A percentile compares a stretch with the other conserved stretches of the same genome.
Evolutionary conservation across 345 rosid species (phyloP).

Genomic region (Microcos paniculata): DNA sequence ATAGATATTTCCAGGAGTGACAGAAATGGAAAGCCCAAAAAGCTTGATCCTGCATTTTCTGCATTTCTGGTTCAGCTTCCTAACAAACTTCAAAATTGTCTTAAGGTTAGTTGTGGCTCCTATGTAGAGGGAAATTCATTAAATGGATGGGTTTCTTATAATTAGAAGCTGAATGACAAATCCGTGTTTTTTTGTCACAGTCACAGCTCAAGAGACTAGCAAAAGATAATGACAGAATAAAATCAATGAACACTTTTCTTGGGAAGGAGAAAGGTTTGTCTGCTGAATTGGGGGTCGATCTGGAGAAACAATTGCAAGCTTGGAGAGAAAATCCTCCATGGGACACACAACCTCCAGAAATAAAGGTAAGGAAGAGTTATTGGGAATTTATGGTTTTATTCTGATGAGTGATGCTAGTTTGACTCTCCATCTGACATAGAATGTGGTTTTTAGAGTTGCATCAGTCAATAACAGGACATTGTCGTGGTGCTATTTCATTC

Average conservation of each 20-base stretch:
- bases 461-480: background rate
- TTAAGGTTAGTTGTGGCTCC: slow-evolving; percentile 44
- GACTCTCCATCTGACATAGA: background rate
- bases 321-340: slow-evolving; percentile 87
- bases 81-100: slow-evolving; percentile 41
- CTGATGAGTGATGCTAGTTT: background rate
- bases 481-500: background rate
- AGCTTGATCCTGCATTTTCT: slow-evolving; percentile 58
- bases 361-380: slow-evolving; percentile 47
- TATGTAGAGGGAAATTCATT: slow-evolving; percentile 8
- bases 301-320: slow-evolving; percentile 60
- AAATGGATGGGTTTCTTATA: background rate
- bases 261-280: slow-evolving; percentile 40
- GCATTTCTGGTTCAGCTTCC: slow-evolving; percentile 52
- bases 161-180: background rate
- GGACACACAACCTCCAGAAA: slow-evolving; percentile 53
- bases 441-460: background rate
- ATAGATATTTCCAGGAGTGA: slow-evolving; percentile 28
- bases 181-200: slow-evolving; percentile 35
- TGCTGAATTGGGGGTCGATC: slow-evolving; percentile 37
- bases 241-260: slow-evolving; percentile 28
- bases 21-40: slow-evolving; percentile 31
- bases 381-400: background rate
- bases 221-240: slow-evolving; percentile 32
- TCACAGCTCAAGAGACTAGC: slow-evolving; percentile 51